These are phyloP conservation scores for Porcisia hertigi DNA, from an alignment of 208 protist genomes.

Conservation along the genomic window DNA sequence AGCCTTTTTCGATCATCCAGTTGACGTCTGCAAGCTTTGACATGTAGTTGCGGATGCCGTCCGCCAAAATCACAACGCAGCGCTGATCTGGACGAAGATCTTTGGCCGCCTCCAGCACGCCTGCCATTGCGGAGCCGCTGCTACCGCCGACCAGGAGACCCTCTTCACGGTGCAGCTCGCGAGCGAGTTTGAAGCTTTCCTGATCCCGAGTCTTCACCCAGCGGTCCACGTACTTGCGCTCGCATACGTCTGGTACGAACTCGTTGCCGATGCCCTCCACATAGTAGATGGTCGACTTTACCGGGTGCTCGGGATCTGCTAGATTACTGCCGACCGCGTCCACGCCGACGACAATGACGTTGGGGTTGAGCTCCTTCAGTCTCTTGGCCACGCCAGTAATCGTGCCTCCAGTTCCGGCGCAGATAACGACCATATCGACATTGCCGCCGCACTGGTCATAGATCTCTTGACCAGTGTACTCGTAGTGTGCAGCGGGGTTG, in stretches of 20 bases:
- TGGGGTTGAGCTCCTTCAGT: constrained; percentile 64
- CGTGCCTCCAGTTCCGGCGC: constrained; percentile 97
- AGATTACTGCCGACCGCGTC: constrained; percentile 96
- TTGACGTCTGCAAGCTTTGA: constrained; percentile 95
- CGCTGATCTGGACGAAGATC: constrained; percentile 86
- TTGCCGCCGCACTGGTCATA: constrained; percentile 93
- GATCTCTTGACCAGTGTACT: constrained; percentile 96
- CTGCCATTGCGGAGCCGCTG: constrained; percentile 91
- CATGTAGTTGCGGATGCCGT: constrained; percentile 98
- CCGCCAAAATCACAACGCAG: constrained; percentile 95
- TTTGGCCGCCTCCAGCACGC: constrained; percentile 92
- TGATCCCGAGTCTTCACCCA: constrained; percentile 95
- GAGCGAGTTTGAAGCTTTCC: constrained; percentile 94
- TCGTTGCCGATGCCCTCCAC: constrained; percentile 99
- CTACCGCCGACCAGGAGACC: constrained; percentile 96
- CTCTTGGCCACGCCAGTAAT: constrained; percentile 93
- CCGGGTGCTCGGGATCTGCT: constrained; percentile 83
- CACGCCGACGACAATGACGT: constrained; percentile 94
- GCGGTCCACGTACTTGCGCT: constrained; percentile 85
- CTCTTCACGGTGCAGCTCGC: constrained; percentile 94
- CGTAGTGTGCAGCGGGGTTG: constrained; percentile 96
- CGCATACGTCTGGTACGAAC: constrained; percentile 96
- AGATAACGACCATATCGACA: constrained; percentile 95
- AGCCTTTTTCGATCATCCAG: constrained; percentile 96
- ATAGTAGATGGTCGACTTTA: constrained; percentile 66